Conservation (phyloP, 2,329 filamentous ascomycete genomes). For the Phyllosticta citribraziliensis region DNA sequence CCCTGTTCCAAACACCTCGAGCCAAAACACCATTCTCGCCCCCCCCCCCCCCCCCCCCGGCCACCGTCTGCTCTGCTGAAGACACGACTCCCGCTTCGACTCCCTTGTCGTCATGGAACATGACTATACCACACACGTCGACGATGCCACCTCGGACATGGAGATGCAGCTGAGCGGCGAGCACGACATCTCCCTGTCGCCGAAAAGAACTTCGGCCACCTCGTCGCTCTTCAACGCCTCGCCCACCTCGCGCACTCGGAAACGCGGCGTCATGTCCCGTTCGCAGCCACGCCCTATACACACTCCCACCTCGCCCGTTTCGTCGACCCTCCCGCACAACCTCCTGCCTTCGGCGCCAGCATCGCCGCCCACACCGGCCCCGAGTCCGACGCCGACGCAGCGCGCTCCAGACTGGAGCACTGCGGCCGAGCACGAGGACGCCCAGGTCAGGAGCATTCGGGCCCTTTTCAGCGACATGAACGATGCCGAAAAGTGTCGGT, state of each 20-base stretch:
- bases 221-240: constrained; percentile 24
- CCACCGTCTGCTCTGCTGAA: background rate
- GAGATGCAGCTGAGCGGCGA: constrained; percentile 9
- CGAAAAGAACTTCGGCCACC: background rate
- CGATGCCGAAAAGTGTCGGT: constrained; percentile 64
- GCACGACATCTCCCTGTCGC: background rate
- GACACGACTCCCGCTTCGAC: background rate
- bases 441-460: constrained; percentile 68
- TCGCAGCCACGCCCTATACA: constrained; percentile 37
- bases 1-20: background rate
- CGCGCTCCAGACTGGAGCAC: constrained; percentile 64
- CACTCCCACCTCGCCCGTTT: constrained; percentile 40
- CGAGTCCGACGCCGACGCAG: constrained; percentile 54
- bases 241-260: constrained; percentile 23
- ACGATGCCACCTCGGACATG: constrained; percentile 6
- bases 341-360: constrained; percentile 56
- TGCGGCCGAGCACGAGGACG: constrained; percentile 70
- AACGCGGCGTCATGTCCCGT: constrained; percentile 31
- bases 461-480: constrained; percentile 71
- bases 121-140: constrained; percentile 3
- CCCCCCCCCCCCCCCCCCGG: no score
- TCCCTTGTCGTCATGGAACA: constrained; percentile 5
- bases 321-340: constrained; percentile 45
- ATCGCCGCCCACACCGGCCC: constrained; percentile 57
- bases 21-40: background rate